phyloP scores from a whole-genome alignment of 2,329 filamentous ascomycete species.

The Onygena corvina region DNA sequence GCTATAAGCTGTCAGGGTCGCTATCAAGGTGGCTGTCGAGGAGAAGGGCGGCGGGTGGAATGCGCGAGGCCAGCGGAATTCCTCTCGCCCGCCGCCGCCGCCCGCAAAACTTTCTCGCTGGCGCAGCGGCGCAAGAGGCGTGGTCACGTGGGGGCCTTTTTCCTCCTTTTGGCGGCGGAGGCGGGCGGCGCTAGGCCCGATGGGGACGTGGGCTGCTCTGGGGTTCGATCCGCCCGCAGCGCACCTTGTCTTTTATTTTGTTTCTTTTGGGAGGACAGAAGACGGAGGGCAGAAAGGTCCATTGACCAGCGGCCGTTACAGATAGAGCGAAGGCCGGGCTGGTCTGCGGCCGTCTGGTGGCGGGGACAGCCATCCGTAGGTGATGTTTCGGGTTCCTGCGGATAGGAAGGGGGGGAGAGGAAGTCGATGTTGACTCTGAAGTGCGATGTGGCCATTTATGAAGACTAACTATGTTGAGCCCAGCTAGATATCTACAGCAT shows the following conservation, averaged over 20 bases:
- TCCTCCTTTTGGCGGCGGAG: neutral
- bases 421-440: too few relatives aligned
- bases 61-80: slow-evolving; percentile 13
- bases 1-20: neutral
- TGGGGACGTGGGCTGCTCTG: neutral
- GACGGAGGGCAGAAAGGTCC: neutral
- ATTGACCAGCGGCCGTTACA: neutral
- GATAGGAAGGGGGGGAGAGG: too few relatives aligned
- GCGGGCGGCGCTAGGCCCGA: neutral
- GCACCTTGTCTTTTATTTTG: neutral
- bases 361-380: too few relatives aligned
- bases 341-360: too few relatives aligned
- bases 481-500: too few relatives aligned
- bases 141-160: slow-evolving; percentile 8
- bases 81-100: neutral
- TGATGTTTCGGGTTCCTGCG: too few relatives aligned
- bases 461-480: too few relatives aligned
- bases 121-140: slow-evolving; percentile 10
- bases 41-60: neutral
- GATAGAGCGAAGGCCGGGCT: too few relatives aligned
- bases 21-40: neutral
- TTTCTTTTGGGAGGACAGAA: too few relatives aligned
- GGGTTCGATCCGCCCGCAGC: slow-evolving; percentile 1
- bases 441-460: too few relatives aligned
- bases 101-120: slow-evolving; percentile 6